These are phyloP conservation scores for Tetrahymena thermophila DNA, from an alignment of 73 alveolate species.

Conservation along the genomic window DNA sequence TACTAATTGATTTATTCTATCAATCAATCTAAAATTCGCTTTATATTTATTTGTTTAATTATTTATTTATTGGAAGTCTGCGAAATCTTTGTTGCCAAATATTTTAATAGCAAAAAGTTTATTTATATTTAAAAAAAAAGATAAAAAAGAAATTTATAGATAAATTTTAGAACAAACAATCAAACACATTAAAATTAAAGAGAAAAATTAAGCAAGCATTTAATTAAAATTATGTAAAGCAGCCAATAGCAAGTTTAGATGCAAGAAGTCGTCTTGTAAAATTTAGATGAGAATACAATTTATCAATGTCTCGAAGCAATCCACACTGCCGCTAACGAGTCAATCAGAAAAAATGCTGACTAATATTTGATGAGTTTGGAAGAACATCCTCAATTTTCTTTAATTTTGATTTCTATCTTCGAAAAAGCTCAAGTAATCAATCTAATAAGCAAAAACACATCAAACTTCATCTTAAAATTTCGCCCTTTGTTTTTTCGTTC, in stretches of 20 bases:
- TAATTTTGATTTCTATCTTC: background rate
- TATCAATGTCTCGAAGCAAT: background rate
- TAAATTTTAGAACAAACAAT: background rate
- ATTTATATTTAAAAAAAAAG: background rate
- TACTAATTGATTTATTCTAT: background rate
- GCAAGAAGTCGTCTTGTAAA: background rate
- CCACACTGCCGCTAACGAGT: background rate
- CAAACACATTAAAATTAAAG: background rate
- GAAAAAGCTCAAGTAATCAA: background rate
- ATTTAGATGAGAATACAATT: background rate
- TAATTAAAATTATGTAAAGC: background rate
- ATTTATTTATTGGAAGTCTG: background rate
- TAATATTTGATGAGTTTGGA: background rate
- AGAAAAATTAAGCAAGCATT: background rate
- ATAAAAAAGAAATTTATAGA: background rate
- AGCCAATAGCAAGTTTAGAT: background rate
- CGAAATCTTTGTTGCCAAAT: background rate
- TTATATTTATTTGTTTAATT: too few relatives aligned
- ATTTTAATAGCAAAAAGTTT: background rate
- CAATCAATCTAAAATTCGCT: background rate
- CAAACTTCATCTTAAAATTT: background rate
- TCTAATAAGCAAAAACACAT: background rate
- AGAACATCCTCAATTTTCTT: background rate
- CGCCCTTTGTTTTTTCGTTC: background rate
- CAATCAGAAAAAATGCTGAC: background rate